Base-by-base conservation (phyloP, 164 flowering plant genomes). In the Macadamia tetraphylla region DNA sequence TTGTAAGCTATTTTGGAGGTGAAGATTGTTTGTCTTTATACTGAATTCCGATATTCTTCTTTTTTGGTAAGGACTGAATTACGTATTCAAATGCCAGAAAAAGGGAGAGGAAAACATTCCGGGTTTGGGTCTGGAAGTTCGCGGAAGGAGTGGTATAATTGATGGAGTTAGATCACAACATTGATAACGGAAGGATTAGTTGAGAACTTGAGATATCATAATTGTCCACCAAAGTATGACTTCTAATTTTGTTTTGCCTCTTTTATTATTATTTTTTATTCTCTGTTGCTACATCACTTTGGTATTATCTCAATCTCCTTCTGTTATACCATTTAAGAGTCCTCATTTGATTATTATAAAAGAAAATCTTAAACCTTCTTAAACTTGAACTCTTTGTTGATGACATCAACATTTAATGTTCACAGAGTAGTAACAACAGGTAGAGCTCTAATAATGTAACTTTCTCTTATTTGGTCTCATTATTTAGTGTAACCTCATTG, bases 141-240 rank as follows among this genome's bases (percentile, higher is more conserved):
- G 56, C 72, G 82, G 3, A 87, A 80, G 74, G 91, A 92, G 6
- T 90, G 96, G 97, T 95, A 92, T 70, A 87, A 83, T 76, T 98
- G 99, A 77, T 95, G 99, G 98, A 86, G 77, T 75, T 80, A 89
- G 82, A 95, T 95, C 98, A 83, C 76, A 75, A 89, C 82, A 58
- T 77, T 95, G 75, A 74, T 92, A 66, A 77, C 65, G 9, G 89
- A 83, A 71, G 94, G 94, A 55, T 81, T 92, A 65, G 91, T 92
- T 68, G 90, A 76, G 59, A 92, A 88, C 82, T 88, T 92, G 9
- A 88, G 94, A 23, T 23, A 23, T 23, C 23, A 23, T 23, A 23
- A 23, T 72, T 70, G 76, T 76, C 99, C 99, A 0, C 97, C 97
- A 60, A 92, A 90, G 99, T 95, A 89, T 42, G 80, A 51, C 58